Conservation (phyloP, 306 rosid species). For the Cercis canadensis region DNA sequence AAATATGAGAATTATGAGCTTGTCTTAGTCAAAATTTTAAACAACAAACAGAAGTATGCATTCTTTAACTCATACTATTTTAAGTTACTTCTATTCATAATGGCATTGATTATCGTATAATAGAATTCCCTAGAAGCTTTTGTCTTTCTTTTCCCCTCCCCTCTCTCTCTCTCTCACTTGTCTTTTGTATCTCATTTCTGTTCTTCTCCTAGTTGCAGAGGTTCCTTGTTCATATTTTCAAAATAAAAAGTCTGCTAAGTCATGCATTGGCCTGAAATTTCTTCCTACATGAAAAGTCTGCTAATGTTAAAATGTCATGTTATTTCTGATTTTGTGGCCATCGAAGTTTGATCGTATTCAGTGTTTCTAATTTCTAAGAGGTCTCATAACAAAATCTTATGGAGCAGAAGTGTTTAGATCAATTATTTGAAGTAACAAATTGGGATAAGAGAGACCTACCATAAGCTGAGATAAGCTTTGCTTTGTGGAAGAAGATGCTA, state of each 20-base stretch:
- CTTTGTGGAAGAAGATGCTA: conserved; percentile 62
- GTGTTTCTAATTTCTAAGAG: no score
- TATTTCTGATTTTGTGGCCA: not conserved
- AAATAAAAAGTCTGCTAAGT: conserved; percentile 1
- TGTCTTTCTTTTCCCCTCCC: not conserved
- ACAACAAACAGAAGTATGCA: not conserved
- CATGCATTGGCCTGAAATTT: not conserved
- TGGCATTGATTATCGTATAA: not conserved
- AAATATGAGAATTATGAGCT: conserved; percentile 3
- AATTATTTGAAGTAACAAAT: not conserved
- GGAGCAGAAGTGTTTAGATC: not conserved
- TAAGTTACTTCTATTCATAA: not conserved
- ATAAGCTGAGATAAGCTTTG: conserved; percentile 90
- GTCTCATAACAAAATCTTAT: not conserved
- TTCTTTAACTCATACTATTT: not conserved
- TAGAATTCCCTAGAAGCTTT: not conserved
- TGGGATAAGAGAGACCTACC: conserved; percentile 55
- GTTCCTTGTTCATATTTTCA: conserved; percentile 3
- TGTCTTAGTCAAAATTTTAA: no score
- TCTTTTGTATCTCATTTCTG: not conserved
- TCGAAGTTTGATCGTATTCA: not conserved
- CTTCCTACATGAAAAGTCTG: conserved; percentile 14
- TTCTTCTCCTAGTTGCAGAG: conserved; percentile 15
- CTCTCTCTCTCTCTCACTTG: not conserved
- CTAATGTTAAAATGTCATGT: not conserved